These are phyloP conservation scores for Cordyceps fumosorosea DNA, from an alignment of 2,329 filamentous ascomycete species.

Conservation along the genomic window DNA sequence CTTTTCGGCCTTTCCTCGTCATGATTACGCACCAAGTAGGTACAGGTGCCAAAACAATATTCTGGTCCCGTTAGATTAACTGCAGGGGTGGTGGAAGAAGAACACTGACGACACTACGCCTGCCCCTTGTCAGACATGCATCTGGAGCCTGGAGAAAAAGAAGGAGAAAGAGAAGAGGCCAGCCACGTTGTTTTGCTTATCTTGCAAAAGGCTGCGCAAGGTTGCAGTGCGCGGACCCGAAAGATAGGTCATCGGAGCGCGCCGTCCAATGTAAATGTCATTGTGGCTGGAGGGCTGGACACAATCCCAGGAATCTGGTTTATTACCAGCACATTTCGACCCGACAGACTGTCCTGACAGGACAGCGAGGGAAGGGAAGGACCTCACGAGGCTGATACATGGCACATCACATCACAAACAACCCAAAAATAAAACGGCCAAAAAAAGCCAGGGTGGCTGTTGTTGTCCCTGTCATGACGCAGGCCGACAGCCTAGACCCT, in stretches of 20 bases:
- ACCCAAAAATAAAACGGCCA: not conserved
- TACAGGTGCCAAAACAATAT: not conserved
- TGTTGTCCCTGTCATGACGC: not conserved
- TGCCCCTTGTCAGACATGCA: conserved; percentile 1
- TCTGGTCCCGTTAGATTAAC: not conserved
- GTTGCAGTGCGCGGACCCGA: conserved; percentile 5
- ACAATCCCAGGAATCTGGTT: not conserved
- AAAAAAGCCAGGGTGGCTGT: not conserved
- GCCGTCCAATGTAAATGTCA: not conserved
- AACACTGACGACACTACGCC: not conserved
- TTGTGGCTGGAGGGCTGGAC: not conserved
- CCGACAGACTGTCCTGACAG: not conserved
- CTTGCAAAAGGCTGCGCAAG: not conserved
- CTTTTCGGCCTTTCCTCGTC: not conserved
- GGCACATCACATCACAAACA: not conserved
- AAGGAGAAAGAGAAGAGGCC: not conserved
- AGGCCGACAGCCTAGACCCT: not conserved
- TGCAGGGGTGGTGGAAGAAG: not conserved
- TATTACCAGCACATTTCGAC: not conserved
- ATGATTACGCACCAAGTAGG: not conserved
- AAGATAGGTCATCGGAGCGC: conserved; percentile 2
- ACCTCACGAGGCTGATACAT: not conserved
- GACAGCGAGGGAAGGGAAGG: not conserved
- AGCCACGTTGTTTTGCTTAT: not conserved
- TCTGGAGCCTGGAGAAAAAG: not conserved